These are phyloP conservation scores for Spizellomyces sp. DNA, from an alignment of 192 early-diverging fungal genomes.

Conservation along the genomic window DNA sequence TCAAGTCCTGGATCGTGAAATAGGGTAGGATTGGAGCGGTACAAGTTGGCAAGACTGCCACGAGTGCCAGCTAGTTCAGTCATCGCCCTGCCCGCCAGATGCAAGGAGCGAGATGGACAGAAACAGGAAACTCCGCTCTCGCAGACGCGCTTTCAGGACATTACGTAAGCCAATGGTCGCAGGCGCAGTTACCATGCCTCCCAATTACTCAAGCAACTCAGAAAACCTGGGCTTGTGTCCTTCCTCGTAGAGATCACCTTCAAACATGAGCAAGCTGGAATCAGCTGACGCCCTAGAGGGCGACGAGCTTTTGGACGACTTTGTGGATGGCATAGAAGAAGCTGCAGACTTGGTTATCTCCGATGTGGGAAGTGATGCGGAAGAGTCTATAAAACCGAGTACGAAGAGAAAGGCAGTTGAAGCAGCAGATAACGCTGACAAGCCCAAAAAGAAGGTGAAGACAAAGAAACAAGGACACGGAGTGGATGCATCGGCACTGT, in stretches of 20 bases:
- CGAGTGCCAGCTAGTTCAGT: slow-evolving; percentile 25
- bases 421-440: background rate
- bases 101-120: too few species aligned
- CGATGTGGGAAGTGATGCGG: background rate
- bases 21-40: slow-evolving; percentile 38
- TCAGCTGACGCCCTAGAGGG: slow-evolving; percentile 19
- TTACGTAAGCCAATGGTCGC: too few species aligned
- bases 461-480: slow-evolving; percentile 27
- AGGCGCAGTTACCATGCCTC: too few species aligned
- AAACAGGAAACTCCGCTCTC: too few species aligned
- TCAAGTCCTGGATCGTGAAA: slow-evolving; percentile 37
- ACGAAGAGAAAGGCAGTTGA: slow-evolving; percentile 13
- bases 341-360: slow-evolving; percentile 1
- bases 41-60: slow-evolving; percentile 30
- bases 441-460: slow-evolving; percentile 28
- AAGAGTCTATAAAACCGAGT: background rate
- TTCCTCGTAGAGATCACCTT: too few species aligned
- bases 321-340: slow-evolving; percentile 8
- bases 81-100: slow-evolving; percentile 2
- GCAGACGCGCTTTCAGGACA: too few species aligned
- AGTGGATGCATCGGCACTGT: slow-evolving; percentile 11
- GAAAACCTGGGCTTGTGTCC: too few species aligned
- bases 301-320: slow-evolving; percentile 18
- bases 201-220: too few species aligned
- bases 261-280: background rate